These are phyloP conservation scores for Ophiostoma himal-ulmi DNA, from an alignment of 2,329 filamentous ascomycete species.

Conservation along the genomic window DNA sequence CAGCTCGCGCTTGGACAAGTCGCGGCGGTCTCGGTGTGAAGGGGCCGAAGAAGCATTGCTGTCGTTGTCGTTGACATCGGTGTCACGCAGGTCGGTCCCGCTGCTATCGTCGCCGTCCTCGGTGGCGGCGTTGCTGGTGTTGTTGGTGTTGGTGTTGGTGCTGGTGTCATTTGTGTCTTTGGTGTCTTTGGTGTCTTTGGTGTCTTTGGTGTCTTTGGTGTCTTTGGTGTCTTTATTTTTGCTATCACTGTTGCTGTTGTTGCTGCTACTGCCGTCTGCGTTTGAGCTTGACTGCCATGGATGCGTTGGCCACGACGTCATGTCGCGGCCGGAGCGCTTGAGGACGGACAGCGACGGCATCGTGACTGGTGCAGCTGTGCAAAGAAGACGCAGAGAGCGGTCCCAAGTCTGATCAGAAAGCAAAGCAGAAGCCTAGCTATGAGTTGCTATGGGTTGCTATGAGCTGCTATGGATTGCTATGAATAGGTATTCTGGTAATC, in stretches of 20 bases:
- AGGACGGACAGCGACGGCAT: constrained; percentile 35
- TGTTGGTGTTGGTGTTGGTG: background rate
- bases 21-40: constrained; percentile 12
- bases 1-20: constrained; percentile 30
- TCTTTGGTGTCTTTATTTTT: background rate
- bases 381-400: too few relatives aligned
- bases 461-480: too few relatives aligned
- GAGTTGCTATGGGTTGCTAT: too few relatives aligned
- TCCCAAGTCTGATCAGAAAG: too few relatives aligned
- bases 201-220: background rate
- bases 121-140: background rate
- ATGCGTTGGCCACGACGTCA: constrained; percentile 20
- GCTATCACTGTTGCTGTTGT: background rate
- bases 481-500: too few relatives aligned
- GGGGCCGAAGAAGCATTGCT: constrained; percentile 1
- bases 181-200: background rate
- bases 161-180: background rate
- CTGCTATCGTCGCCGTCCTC: background rate
- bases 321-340: constrained; percentile 28
- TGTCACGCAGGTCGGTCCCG: background rate
- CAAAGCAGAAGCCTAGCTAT: too few relatives aligned
- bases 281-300: constrained; percentile 5
- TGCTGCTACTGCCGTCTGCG: background rate
- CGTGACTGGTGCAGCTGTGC: background rate
- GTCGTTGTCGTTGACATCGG: constrained; percentile 5